phyloP scores from a whole-genome alignment of 768 basidiomycete species.

The Tulasnella sp. region DNA sequence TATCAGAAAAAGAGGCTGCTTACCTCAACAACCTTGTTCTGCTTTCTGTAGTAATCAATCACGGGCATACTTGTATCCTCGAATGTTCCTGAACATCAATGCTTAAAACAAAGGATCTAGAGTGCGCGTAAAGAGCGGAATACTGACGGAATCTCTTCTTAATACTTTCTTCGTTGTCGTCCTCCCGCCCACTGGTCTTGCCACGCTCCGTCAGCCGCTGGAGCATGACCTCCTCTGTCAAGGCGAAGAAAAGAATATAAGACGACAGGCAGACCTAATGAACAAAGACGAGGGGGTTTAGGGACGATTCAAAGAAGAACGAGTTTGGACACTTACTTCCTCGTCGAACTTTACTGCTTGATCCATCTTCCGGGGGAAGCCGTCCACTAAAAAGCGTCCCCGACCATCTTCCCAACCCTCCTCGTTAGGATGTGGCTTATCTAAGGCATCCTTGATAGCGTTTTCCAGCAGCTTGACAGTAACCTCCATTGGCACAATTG shows the following conservation, averaged over 20 bases:
- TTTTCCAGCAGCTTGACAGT: constrained; percentile 92
- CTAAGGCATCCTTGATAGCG: constrained; percentile 63
- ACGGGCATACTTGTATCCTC: constrained; percentile 86
- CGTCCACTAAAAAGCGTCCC: constrained; percentile 90
- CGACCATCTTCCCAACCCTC: constrained; percentile 54
- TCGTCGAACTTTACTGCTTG: constrained; percentile 88
- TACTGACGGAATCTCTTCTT: constrained; percentile 85
- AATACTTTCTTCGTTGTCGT: constrained; percentile 91
- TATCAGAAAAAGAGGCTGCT: too few relatives aligned
- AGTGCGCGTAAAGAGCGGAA: not conserved
- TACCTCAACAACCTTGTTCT: constrained; percentile 71
- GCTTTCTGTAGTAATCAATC: constrained; percentile 61
- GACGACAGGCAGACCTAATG: constrained; percentile 70
- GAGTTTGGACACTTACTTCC: constrained; percentile 38
- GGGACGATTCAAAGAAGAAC: not conserved
- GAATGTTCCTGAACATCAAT: constrained; percentile 49
- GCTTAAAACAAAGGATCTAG: not conserved
- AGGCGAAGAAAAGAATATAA: constrained; percentile 74
- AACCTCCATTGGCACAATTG: constrained; percentile 92
- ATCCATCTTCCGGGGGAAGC: constrained; percentile 98
- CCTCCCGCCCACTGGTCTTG: constrained; percentile 89
- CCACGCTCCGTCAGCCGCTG: constrained; percentile 76
- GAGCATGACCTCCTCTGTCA: constrained; percentile 81
- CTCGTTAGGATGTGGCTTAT: constrained; percentile 27
- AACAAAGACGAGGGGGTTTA: not conserved